phyloP scores from a whole-genome alignment of 305 asterid species.

The Fraxinus greggii region DNA sequence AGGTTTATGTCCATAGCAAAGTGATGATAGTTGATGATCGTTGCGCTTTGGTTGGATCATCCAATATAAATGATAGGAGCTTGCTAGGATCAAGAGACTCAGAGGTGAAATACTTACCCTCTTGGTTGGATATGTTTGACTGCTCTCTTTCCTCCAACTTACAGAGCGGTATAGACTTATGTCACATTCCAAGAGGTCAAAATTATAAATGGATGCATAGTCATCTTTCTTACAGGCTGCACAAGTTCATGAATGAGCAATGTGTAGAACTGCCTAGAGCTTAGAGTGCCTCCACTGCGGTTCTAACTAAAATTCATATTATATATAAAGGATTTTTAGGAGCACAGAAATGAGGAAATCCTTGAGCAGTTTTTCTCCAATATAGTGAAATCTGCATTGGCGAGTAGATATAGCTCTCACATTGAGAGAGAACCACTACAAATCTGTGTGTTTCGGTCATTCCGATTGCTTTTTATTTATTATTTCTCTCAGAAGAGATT shows the following conservation, averaged over 20 bases:
- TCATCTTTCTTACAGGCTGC: background rate
- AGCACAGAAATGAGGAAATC: background rate
- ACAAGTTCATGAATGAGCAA: background rate
- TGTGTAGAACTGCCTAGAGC: background rate
- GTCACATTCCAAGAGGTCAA: background rate
- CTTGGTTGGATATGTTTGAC: constrained; percentile 9
- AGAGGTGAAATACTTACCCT: constrained; percentile 51
- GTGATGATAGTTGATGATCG: constrained; percentile 92
- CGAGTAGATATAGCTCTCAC: background rate
- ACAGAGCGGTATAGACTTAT: background rate
- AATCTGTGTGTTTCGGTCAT: background rate
- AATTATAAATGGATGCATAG: background rate
- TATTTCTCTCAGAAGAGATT: background rate
- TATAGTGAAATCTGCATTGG: background rate
- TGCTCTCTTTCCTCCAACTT: constrained; percentile 7
- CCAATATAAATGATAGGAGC: constrained; percentile 94
- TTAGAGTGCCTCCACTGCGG: background rate
- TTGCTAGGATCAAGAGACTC: constrained; percentile 95
- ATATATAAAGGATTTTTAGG: background rate
- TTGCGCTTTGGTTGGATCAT: constrained; percentile 74
- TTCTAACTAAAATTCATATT: background rate
- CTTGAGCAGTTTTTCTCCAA: background rate
- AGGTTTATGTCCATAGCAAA: constrained; percentile 96
- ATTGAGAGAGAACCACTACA: background rate
- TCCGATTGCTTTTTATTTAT: background rate